Evolutionary conservation across 345 rosid species (phyloP).

Genomic region (Pugionium dolabratum): DNA sequence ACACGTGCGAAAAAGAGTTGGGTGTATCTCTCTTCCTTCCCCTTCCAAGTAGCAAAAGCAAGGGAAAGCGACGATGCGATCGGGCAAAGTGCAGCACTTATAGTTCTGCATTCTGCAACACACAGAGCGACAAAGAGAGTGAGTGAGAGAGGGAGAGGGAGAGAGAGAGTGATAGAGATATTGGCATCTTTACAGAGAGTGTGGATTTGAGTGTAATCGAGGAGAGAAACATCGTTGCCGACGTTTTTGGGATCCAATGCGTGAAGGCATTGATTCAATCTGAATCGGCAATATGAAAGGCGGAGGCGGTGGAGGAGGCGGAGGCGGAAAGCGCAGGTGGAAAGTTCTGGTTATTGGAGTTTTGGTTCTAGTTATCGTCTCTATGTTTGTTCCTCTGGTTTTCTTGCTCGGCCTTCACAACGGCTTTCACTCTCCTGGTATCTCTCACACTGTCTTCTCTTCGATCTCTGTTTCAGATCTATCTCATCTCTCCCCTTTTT

Average conservation of each 20-base stretch:
- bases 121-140: conserved; percentile 3
- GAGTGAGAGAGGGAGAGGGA: neutral
- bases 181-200: conserved; percentile 19
- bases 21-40: conserved; percentile 18
- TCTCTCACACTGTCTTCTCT: neutral
- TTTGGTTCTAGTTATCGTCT: conserved; percentile 77
- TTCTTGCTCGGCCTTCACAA: conserved; percentile 84
- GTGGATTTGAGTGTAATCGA: conserved; percentile 28
- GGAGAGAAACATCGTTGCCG: conserved; percentile 13
- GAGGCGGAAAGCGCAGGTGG: conserved; percentile 75
- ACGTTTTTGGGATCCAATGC: conserved; percentile 36
- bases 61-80: conserved; percentile 40
- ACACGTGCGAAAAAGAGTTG: conserved; percentile 33
- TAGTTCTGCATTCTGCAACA: conserved; percentile 24
- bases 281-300: conserved; percentile 37
- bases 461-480: conserved; percentile 41
- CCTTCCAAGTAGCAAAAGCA: conserved; percentile 25
- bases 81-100: conserved; percentile 33
- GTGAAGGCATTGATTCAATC: conserved; percentile 16
- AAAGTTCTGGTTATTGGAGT: conserved; percentile 68
- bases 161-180: neutral
- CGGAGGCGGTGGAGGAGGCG: conserved; percentile 38
- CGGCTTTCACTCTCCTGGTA: conserved; percentile 72
- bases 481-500: conserved; percentile 13
- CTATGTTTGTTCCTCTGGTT: conserved; percentile 94